Conservation (phyloP, 192 early-diverging fungal genomes). For the Physocladia obscura region DNA sequence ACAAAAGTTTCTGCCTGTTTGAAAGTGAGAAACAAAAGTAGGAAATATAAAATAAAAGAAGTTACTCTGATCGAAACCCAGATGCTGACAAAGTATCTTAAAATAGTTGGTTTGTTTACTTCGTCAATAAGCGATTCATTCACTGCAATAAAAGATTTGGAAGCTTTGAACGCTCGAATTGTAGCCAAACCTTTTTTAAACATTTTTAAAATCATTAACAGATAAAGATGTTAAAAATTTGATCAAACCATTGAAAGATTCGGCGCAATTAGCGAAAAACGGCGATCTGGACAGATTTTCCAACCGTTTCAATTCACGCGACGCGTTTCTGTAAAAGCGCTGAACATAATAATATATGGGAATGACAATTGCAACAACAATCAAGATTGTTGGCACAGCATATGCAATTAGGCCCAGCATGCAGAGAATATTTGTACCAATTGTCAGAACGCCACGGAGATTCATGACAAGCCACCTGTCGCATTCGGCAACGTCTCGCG, state of each 20-base stretch:
- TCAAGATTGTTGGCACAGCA: slow-evolving; percentile 1
- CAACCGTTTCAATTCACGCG: slow-evolving; percentile 63
- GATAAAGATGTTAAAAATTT: too few relatives aligned
- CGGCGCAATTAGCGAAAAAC: slow-evolving; percentile 74
- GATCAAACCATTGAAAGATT: slow-evolving; percentile 60
- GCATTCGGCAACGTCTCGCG: slow-evolving; percentile 54
- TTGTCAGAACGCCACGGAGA: neutral
- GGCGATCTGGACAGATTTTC: slow-evolving; percentile 42
- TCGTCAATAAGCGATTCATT: slow-evolving; percentile 34
- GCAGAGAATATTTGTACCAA: neutral
- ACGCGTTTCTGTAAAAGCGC: neutral
- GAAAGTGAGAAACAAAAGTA: neutral
- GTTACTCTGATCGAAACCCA: slow-evolving; percentile 43
- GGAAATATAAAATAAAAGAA: neutral
- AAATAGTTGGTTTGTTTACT: slow-evolving; percentile 50
- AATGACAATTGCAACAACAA: neutral
- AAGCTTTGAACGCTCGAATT: slow-evolving; percentile 82
- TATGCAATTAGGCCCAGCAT: slow-evolving; percentile 1
- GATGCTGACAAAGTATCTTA: slow-evolving; percentile 74
- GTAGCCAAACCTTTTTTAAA: slow-evolving; percentile 71
- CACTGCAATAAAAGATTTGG: slow-evolving; percentile 69
- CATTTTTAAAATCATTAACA: too few relatives aligned
- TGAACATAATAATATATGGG: neutral
- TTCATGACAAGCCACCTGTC: neutral
- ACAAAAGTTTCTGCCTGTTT: slow-evolving; percentile 20